Conservation (phyloP, 805 yeast genomes). For the Saccharomycopsis amapae region DNA sequence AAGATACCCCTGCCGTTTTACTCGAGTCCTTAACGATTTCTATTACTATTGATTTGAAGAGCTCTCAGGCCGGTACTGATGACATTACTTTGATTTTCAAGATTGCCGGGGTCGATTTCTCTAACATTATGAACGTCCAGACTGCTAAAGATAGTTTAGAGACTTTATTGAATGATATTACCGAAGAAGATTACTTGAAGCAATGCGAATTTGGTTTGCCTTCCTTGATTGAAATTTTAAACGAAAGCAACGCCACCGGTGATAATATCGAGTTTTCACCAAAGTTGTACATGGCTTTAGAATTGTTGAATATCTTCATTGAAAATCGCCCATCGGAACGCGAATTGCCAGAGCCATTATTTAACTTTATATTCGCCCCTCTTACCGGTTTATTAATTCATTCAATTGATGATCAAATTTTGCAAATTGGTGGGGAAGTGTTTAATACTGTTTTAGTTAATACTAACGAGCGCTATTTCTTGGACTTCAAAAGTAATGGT, state of each 20-base stretch:
- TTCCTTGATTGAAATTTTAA: conserved; percentile 35
- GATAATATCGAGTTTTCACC: conserved; percentile 46
- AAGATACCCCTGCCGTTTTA: conserved; percentile 70
- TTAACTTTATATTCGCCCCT: conserved; percentile 26
- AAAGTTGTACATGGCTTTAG: conserved; percentile 50
- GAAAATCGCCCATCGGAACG: conserved; percentile 34
- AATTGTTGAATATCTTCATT: conserved; percentile 44
- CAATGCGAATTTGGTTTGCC: conserved; percentile 51
- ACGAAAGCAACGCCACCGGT: conserved; percentile 27
- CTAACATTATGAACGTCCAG: conserved; percentile 61
- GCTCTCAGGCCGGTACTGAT: conserved; percentile 27
- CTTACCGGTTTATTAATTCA: conserved; percentile 25
- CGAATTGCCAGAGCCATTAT: conserved; percentile 26
- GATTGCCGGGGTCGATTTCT: conserved; percentile 64
- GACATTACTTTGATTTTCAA: conserved; percentile 51
- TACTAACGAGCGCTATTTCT: conserved; percentile 26
- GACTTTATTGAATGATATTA: conserved; percentile 44
- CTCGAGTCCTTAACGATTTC: conserved; percentile 62
- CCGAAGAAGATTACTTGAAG: conserved; percentile 36
- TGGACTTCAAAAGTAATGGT: conserved; percentile 9
- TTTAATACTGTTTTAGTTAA: conserved; percentile 51
- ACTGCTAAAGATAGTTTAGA: conserved; percentile 59
- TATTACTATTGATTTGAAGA: conserved; percentile 39
- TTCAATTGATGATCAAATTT: conserved; percentile 66
- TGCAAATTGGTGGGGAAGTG: conserved; percentile 73